Base-by-base conservation (phyloP, 73 alveolate species). In the Symbiodinium natans region DNA sequence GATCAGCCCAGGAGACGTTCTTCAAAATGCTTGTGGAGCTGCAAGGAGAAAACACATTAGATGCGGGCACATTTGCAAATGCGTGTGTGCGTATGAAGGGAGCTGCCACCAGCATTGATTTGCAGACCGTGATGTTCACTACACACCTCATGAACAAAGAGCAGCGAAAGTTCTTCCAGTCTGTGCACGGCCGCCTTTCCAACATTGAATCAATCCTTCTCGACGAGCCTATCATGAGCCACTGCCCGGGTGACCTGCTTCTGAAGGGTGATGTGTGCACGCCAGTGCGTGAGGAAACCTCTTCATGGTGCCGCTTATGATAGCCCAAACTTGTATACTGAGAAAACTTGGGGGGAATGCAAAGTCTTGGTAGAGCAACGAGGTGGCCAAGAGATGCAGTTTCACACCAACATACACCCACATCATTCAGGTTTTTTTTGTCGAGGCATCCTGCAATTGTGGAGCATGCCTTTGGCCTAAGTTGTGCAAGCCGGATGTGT, bases 31-130 rank as follows among this genome's bases (percentile, higher is more conserved):
- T 63, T n/a, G 80, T 63, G 15, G 80, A 63, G 80, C 80, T 63
- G 13, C 80, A 63, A n/a, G 80, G 80, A 17, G 80, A 63, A n/a
- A 23, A 63, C 33, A 63, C 80, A 29, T 36, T 63, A 23, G 42
- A 74, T n/a, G 84, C 84, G 1, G n/a, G 23, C 73, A 89, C 95
- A 11, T 89, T 89, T 68, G 95, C 95, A 33, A 89, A 89, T 40
- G 95, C 95, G 19, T 89, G 95, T 68, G 95, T 89, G 41, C 95
- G 95, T 23, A 89, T 89, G 95, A 89, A 89, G 73, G 95, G 95
- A 5, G 95, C 95, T 11, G 95, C 95, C n/a, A 89, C 95, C 34
- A 89, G 95, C 48, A 89, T 89, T 40, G 95, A 89, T 31, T 38
- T 89, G 74, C 95, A 89, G 95, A 89, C 95, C 7, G 95, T 89